Percentiles rank a stretch among this genome's conserved stretches.
These are phyloP conservation scores for Verbena officinalis DNA, from an alignment of 257 asterid species.

Conservation along the genomic window DNA sequence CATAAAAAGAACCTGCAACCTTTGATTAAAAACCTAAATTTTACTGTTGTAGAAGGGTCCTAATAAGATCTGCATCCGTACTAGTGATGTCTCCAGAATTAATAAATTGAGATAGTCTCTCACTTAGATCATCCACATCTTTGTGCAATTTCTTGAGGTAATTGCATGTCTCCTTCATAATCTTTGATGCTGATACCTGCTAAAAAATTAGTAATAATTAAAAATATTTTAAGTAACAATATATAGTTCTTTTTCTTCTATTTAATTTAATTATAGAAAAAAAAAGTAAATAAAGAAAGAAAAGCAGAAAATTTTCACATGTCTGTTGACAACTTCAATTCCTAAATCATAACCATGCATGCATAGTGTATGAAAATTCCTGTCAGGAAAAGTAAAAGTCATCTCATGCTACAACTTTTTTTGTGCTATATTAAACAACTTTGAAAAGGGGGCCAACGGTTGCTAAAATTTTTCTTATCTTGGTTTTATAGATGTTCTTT, in stretches of 20 bases:
- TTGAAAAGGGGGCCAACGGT: constrained; percentile 28
- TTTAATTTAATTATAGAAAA: too few relatives aligned
- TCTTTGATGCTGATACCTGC: constrained; percentile 52
- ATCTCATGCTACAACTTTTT: constrained; percentile 21
- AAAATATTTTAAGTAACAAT: too few relatives aligned
- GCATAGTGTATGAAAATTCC: constrained; percentile 5
- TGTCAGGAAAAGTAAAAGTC: background rate
- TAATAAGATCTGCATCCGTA: constrained; percentile 43
- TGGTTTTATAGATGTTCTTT: background rate
- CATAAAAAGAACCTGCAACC: background rate
- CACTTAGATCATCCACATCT: constrained; percentile 71
- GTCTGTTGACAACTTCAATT: background rate
- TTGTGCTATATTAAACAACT: constrained; percentile 5
- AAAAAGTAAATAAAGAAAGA: background rate
- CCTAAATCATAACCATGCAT: constrained; percentile 32
- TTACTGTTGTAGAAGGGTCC: constrained; percentile 45
- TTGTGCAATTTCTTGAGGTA: constrained; percentile 64
- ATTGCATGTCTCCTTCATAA: constrained; percentile 58
- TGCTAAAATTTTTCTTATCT: background rate
- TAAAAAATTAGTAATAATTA: background rate
- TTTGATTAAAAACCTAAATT: background rate
- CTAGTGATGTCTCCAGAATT: constrained; percentile 44
- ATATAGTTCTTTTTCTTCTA: too few relatives aligned
- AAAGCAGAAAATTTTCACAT: background rate
- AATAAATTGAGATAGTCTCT: constrained; percentile 51